A percentile compares a stretch with the other conserved stretches of the same genome.
Evolutionary conservation across 2,329 filamentous ascomycete species (phyloP).

Genomic region (Didymella pinodella): DNA sequence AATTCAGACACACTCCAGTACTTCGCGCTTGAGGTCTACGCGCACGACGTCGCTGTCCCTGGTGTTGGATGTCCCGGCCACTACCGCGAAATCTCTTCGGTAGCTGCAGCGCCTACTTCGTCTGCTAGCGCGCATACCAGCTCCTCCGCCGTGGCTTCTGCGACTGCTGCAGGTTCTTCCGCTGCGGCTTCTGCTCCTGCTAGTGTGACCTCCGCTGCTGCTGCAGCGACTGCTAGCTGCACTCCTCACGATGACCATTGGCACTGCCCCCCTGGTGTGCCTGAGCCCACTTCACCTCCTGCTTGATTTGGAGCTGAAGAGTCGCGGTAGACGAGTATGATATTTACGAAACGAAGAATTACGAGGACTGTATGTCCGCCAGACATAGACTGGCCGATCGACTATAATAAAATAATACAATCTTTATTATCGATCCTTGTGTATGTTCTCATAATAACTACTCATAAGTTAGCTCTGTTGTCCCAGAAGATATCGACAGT

Average conservation of each 20-base stretch:
- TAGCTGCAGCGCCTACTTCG: slow-evolving; percentile 10
- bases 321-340: not conserved
- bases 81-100: slow-evolving; percentile 25
- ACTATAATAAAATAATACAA: not conserved
- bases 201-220: slow-evolving; percentile 14
- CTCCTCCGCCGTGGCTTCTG: slow-evolving; percentile 10
- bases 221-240: slow-evolving; percentile 23
- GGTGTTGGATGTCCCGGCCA: slow-evolving; percentile 68
- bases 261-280: slow-evolving; percentile 39
- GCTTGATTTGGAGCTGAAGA: slow-evolving; percentile 13
- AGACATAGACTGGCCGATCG: not conserved
- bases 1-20: slow-evolving; percentile 72
- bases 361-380: not conserved
- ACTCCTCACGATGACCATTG: slow-evolving; percentile 38
- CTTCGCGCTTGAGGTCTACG: slow-evolving; percentile 73
- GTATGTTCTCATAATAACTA: no score
- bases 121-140: slow-evolving; percentile 6
- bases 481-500: no score
- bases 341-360: not conserved
- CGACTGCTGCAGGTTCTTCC: slow-evolving; percentile 8
- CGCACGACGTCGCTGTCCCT: slow-evolving; percentile 69
- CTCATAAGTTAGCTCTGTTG: no score
- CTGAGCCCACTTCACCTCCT: slow-evolving; percentile 34
- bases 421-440: not conserved
- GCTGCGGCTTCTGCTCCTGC: slow-evolving; percentile 1